A percentile compares a stretch with the other conserved stretches of the same genome.
Evolutionary conservation across 2,329 filamentous ascomycete genomes (phyloP).

Genomic region (Fusarium sp.): DNA sequence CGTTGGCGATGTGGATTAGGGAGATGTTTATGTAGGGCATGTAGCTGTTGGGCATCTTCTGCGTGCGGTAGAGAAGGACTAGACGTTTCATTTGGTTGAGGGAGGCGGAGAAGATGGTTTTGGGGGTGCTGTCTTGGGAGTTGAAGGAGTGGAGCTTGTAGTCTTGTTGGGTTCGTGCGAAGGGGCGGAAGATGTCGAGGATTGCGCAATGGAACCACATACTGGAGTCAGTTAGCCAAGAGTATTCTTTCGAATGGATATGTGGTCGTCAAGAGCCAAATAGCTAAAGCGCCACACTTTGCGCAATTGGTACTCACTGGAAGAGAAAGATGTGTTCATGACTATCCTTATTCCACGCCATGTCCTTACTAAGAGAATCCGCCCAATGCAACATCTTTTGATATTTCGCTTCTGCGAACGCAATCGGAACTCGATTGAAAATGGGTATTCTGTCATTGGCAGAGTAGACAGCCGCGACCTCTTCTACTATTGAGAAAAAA

Average conservation of each 20-base stretch:
- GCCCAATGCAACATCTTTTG: background rate
- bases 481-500: background rate
- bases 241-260: too few species aligned
- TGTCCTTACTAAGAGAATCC: background rate
- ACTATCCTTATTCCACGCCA: background rate
- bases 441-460: fast-evolving
- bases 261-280: too few species aligned
- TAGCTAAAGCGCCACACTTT: too few species aligned
- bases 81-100: background rate
- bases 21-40: slow-evolving; percentile 17
- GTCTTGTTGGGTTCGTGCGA: background rate
- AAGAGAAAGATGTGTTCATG: background rate
- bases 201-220: slow-evolving; percentile 14
- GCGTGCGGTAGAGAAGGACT: background rate
- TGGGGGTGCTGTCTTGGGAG: background rate
- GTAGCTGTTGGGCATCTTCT: background rate
- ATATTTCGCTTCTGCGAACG: slow-evolving; percentile 7
- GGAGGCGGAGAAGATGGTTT: background rate
- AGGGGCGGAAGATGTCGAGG: slow-evolving; percentile 2
- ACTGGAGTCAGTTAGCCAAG: fast-evolving
- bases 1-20: slow-evolving; percentile 6
- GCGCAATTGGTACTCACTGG: background rate
- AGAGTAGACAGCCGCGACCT: background rate
- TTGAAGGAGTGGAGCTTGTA: background rate
- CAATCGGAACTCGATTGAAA: background rate